Percentiles rank a stretch among this genome's conserved stretches.
phyloP scores from a whole-genome alignment of 805 yeast genomes.

The Phaffomyces thermotolerans region DNA sequence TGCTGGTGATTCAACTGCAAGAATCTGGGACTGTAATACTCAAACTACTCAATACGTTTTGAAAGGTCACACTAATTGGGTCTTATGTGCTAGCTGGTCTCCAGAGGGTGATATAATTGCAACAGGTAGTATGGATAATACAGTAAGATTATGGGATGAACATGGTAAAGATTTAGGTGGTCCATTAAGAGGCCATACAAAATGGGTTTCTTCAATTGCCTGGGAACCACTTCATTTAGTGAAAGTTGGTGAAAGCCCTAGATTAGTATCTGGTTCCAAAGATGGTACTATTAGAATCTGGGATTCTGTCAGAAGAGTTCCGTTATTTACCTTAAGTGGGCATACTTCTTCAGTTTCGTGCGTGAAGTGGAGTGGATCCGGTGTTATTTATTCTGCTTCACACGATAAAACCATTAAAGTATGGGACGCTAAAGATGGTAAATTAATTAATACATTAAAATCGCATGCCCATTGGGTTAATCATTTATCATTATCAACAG shows the following conservation, averaged over 20 bases:
- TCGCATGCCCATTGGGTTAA: constrained; percentile 98
- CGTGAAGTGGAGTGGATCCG: constrained; percentile 95
- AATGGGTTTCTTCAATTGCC: constrained; percentile 82
- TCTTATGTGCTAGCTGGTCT: constrained; percentile 82
- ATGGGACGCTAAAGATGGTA: constrained; percentile 81
- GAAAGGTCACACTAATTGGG: constrained; percentile 89
- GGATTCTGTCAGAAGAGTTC: constrained; percentile 69
- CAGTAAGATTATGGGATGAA: constrained; percentile 80
- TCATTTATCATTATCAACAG: constrained; percentile 87
- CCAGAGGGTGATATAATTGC: constrained; percentile 90
- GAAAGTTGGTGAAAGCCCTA: constrained; percentile 54
- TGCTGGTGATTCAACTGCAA: constrained; percentile 92
- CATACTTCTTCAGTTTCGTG: constrained; percentile 87
- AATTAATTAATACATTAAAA: constrained; percentile 67
- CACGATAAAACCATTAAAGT: constrained; percentile 91
- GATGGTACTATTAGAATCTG: constrained; percentile 87
- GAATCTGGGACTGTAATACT: constrained; percentile 95
- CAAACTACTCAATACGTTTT: constrained; percentile 82
- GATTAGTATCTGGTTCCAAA: constrained; percentile 82
- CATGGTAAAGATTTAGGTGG: constrained; percentile 70
- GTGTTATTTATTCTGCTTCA: constrained; percentile 78
- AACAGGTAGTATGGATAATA: constrained; percentile 92
- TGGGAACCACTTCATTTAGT: constrained; percentile 94
- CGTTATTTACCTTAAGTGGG: constrained; percentile 70
- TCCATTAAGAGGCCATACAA: constrained; percentile 72